Base-by-base conservation (phyloP, 2,329 filamentous ascomycete genomes). In the Fusarium incarnatum region DNA sequence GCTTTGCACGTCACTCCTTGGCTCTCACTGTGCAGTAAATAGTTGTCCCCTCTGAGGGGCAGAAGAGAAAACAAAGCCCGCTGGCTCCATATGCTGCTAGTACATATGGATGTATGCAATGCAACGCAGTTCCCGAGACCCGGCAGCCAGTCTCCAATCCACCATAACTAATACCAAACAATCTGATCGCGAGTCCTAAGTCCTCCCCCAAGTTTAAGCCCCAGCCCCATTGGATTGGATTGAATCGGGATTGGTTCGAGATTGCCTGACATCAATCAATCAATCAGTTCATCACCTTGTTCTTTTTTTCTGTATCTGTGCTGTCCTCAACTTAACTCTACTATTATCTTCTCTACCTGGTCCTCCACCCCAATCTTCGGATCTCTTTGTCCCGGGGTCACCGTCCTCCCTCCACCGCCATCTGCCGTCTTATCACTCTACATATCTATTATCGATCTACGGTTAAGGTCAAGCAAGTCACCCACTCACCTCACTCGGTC, bases 91-190 rank as follows among this genome's bases (percentile, higher is more conserved):
- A 42, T 62, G 44, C 8, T 45, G 37, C 34, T 49, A 30, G 50
- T 34, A 28, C 27, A 28, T 28, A 46, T 52, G 37, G 37, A 74
- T 74, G 72, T 62, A 70, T 74, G 72, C 68, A 70, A 72, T 74
- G 70, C 65, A 71, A 66, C 62, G 48, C 55, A 66, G 55, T 55
- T 61, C 44, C 63, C 63, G 55, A 66, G 40, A 56, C 42, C 67
- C 64, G 64, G 63, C 64, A 64, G 42, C 66, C 59, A 65, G 56
- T 71, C 72, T 65, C 56, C 57, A 70, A 71, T 67, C 69, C 71
- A 71, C 67, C 68, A 71, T 68, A 67, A 57, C 68, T 68, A 64
- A 74, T 73, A 27, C 60, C 25, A 62, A 64, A 64, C 42, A 64
- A 64, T 64, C 59, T 64, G 59, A 64, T 63, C 48, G 60, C 32